Percentiles rank a stretch among this genome's conserved stretches.
Conservation (phyloP, 495 filamentous ascomycete genomes). For the Penicillium antarcticum region DNA sequence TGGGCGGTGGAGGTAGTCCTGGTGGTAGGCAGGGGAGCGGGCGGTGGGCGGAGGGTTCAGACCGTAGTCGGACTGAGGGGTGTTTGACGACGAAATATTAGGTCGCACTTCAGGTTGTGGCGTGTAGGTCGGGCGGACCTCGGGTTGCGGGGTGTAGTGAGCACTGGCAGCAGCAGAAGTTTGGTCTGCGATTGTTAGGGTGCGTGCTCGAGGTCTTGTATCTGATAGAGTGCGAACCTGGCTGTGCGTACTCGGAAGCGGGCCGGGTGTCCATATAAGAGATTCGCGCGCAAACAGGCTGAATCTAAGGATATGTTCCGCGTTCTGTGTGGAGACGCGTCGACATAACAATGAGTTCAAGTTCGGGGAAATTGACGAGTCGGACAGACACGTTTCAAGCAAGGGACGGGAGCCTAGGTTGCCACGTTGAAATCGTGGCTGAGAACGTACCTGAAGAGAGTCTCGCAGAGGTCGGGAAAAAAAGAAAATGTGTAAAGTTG, state of each 20-base stretch:
- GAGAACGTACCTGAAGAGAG: not conserved
- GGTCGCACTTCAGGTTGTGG: slow-evolving; percentile 75
- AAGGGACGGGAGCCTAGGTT: slow-evolving; percentile 31
- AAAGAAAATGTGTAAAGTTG: slow-evolving; percentile 24
- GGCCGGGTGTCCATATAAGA: slow-evolving; percentile 78
- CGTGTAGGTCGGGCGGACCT: slow-evolving; percentile 48
- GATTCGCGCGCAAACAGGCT: slow-evolving; percentile 14
- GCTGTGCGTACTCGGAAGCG: slow-evolving; percentile 91
- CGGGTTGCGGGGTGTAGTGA: slow-evolving; percentile 46
- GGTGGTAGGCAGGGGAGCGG: slow-evolving; percentile 74
- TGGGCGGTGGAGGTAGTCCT: slow-evolving; percentile 67
- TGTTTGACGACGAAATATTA: slow-evolving; percentile 65
- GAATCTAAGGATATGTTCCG: slow-evolving; percentile 7
- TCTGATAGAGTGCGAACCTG: slow-evolving; percentile 76
- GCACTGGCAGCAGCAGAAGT: slow-evolving; percentile 68
- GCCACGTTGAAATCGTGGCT: slow-evolving; percentile 26
- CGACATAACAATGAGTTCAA: slow-evolving; percentile 2
- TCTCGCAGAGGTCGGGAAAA: slow-evolving; percentile 1
- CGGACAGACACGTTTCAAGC: slow-evolving; percentile 23
- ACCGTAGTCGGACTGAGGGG: slow-evolving; percentile 85
- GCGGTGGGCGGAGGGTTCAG: slow-evolving; percentile 63
- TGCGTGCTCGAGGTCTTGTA: slow-evolving; percentile 29
- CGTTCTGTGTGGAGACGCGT: slow-evolving; percentile 15
- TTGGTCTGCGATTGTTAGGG: slow-evolving; percentile 82
- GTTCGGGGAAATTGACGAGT: slow-evolving; percentile 33